These are phyloP conservation scores for Xylaria acuta DNA, from an alignment of 495 filamentous ascomycete species.

Conservation along the genomic window DNA sequence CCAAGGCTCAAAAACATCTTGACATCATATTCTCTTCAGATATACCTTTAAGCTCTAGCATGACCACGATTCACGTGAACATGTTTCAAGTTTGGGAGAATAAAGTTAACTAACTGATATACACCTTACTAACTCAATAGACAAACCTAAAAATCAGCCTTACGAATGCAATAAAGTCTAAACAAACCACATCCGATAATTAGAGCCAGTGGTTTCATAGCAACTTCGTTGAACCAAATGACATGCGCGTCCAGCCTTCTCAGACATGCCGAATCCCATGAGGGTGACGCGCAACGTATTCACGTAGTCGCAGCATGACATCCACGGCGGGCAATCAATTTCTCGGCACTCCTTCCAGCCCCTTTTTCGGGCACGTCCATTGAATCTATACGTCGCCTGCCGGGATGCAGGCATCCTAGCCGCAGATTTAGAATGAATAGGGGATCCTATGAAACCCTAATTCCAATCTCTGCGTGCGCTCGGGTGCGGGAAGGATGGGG, in stretches of 20 bases:
- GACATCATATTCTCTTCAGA: not conserved
- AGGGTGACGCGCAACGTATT: not conserved
- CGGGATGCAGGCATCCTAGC: not conserved
- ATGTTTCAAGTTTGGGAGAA: not conserved
- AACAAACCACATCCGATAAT: not conserved
- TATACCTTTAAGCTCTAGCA: not conserved
- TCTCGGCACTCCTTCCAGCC: not conserved
- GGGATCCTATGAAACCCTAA: not conserved
- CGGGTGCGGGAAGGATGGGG: not conserved
- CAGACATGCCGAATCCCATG: not conserved
- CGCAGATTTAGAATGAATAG: not conserved
- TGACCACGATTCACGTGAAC: not conserved
- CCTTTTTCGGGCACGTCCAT: not conserved
- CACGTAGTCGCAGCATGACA: not conserved
- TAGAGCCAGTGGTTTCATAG: not conserved
- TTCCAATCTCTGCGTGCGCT: not conserved
- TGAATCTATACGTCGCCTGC: not conserved
- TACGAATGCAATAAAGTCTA: not conserved
- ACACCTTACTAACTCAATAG: not conserved
- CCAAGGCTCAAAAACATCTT: not conserved
- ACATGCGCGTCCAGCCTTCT: not conserved
- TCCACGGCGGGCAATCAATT: not conserved
- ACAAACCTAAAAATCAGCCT: not conserved
- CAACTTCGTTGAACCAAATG: not conserved
- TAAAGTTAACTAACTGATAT: not conserved